Evolutionary conservation across 2,329 filamentous ascomycete species (phyloP), one percentile per base, ranked within the genome.

Genomic region (Colletotrichum destructivum): DNA sequence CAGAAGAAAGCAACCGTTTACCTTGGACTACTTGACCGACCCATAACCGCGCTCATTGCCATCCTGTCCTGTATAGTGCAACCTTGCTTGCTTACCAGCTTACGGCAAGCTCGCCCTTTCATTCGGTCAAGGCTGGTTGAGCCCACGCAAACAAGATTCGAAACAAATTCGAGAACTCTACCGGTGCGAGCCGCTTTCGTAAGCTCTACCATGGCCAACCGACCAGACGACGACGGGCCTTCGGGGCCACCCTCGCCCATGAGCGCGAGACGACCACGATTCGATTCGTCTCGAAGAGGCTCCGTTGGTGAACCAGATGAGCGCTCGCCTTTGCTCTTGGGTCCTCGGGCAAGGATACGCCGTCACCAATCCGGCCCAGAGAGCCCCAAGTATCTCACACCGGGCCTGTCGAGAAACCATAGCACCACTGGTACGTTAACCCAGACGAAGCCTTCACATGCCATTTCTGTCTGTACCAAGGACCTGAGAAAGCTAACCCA

Each of bases 311-410:
- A 72, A 23, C 59, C 82, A 0, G 84, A 87, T 69, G 86, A 88
- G 75, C 82, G 80, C 35, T 85, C 85, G 16, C 81, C 86, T 5
- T 78, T 88, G 12, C 76, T 87, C 3, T 78, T 78, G 8, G 77
- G 76, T 35, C 83, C 84, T 7, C 81, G 81, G 68, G 84, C 84
- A 31, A 84, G 80, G 15, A 79, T 85, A 46, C 83, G 85, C 8
- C 69, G 54, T 5, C 73, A 83, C 84, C 49, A 65, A 56, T n/a
- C 46, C 38, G 61, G 54, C 46, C 71, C 64, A 73, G 74, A 51
- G 75, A 77, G 52, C 74, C 79, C 15, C 1, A 70, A 75, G 70
- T 51, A 69, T 52, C 69, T 62, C 4, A 65, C 69, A 16, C 71
- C 70, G 5, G 59, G 74, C 61, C 69, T 82, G 57, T 79, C 81